Evolutionary conservation across 2,329 filamentous ascomycete genomes (phyloP), one percentile per base, ranked within the genome.

Genomic region (Apiospora phragmitis): DNA sequence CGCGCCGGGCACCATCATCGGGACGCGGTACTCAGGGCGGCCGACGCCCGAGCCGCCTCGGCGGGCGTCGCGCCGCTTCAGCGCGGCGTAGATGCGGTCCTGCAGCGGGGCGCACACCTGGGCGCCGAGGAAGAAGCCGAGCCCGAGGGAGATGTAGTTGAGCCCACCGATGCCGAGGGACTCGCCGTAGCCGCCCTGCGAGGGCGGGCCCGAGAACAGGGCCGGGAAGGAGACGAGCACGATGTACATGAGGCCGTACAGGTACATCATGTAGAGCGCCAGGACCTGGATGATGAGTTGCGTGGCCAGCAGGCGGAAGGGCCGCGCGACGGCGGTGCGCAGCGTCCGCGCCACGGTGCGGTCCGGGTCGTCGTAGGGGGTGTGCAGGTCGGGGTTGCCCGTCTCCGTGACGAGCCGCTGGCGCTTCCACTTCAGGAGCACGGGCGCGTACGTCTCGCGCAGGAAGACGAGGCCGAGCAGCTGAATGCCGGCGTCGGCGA

Each of bases 371-470:
- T 91, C 91, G 77, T 87, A 87, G 38, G 90, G 84, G 3, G 88
- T 87, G 68, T 81, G 77, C 75, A 84, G 75, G 1, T 55, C 72
- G 3, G 70, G 49, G 73, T 91, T 91, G 35, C 86, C 88, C 1
- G 89, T 92, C 73, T 88, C 83, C 72, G 85, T 85, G 70, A 85
- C 82, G n/a, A 92, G 83, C n/a, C 82, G 84, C 65, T 83, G 79
- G 51, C 89, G 88, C 77, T 90, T 91, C 72, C 84, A 81, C 38
- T 83, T 79, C 2, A 93, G 85, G 5, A 94, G 84, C 24, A 87
- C 87, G 0, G 91, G 90, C 0, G 85, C 87, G 78, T 92, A 93
- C 2, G 91, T 92, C 77, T 93, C 91, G 70, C 87, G 85, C 1
- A 91, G 87, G 78, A 91, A 86, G 67, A 93, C 79, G 6, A 91